Evolutionary conservation across 2,329 filamentous ascomycete genomes (phyloP), one percentile per base, ranked within the genome.

Genomic region (Fusarium denticulatum): DNA sequence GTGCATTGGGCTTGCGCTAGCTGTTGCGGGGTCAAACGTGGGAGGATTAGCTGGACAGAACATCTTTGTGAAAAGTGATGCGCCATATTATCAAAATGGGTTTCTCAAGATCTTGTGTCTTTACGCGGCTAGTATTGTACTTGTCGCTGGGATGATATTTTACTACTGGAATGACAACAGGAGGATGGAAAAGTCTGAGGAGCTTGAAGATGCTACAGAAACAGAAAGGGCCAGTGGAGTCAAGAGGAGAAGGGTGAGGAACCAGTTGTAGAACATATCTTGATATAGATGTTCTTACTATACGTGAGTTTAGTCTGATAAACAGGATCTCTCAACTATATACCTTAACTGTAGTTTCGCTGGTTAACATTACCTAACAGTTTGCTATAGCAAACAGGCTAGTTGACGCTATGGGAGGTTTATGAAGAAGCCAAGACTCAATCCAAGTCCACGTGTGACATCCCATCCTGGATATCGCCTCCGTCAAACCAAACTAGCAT

Each of bases 91-190:
- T 1, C 32, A 22, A 0, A 45, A 67, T 0, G 64, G 64, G 0
- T 67, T 67, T 14, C 26, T 67, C 0, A 67, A 67, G n/a, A 59
- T 67, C 0, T 5, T 67, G 3, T 67, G 61, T 15, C 49, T 67
- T 10, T 67, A 67, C 15, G 64, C 64, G 4, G 50, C 30, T 3
- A 67, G 64, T 11, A 66, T 67, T 39, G 14, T 66, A 4, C 64
- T 67, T 3, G 57, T 67, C 5, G 37, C 64, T 9, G 64, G 61
- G 4, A 67, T 67, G 64, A 67, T 59, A 24, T 22, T 66, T 3
- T 67, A 59, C 8, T 67, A 67, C 11, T 67, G 64, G 64, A 50
- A 60, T n/a, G 61, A 67, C 1, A 67, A 67, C 0, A 45, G 50
- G 1, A 67, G 12, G 15, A 43, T 67, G 50, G 32, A 37, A 7